Base-by-base conservation (phyloP, 2,329 filamentous ascomycete genomes). In the Dactylellina sp. region DNA sequence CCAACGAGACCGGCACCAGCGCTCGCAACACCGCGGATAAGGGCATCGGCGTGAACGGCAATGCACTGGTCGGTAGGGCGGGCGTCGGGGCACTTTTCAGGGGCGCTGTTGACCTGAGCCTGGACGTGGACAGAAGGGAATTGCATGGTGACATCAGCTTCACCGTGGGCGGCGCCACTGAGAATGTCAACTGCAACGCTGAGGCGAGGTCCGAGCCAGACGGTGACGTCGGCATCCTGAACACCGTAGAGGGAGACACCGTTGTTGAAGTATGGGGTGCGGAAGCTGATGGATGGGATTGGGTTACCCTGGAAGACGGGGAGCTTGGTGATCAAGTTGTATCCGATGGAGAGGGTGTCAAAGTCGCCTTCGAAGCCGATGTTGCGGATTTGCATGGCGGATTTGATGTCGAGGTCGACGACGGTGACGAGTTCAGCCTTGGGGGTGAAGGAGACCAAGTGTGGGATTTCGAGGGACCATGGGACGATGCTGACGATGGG, bases 321-420 rank as follows among this genome's bases (percentile, higher is more conserved):
- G 14, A 68, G 46, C 24, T 68, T 68, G 24, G 63, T 68, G 16
- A 68, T 35, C 7, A 68, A 32, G 20, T 68, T 68, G 35, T 60
- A 68, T 4, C 63, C 63, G 53, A 68, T 50, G 5, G 53, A 60
- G n/a, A 68, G 44, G 2, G 32, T 68, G 18, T 50, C 25, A 53
- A 53, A 68, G 9, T 28, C 35, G 6, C 63, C 63, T 1, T 20
- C 3, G 44, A 68, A 68, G 1, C 63, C 63, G 18, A 68, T 24
- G 14, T 55, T 12, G 1, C 25, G n/a, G 25, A 68, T 40, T 25
- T 68, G 63, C n/a, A 68, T 60, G 20, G 63, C 63, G 18, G 63
- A 68, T 53, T 68, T 68, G 39, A 68, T 39, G 12, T 60, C 12
- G 4, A 68, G 11, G 11, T 60, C 46, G 4, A 60, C 37, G 7